Base-by-base conservation (phyloP, 2,329 filamentous ascomycete genomes). In the Polytolypa hystricis region DNA sequence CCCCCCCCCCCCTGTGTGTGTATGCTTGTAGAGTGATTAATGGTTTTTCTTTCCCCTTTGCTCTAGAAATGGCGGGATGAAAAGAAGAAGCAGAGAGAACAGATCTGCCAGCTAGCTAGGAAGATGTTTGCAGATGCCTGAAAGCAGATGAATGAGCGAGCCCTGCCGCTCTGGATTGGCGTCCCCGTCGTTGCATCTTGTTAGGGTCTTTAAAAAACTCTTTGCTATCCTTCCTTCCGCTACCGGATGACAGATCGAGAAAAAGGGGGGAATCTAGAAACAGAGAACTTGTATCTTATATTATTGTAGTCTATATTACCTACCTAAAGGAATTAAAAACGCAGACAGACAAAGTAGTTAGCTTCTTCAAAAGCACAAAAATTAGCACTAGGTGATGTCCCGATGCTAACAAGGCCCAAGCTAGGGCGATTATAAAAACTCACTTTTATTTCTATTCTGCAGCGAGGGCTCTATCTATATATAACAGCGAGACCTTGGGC, bases 21-120 rank as follows among this genome's bases (percentile, higher is more conserved):
- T 8, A 23, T 15, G 20, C 8, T 6, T 11, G 18, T 11, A 25
- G 16, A n/a, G 10, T 35, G 26, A 20, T 19, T 8, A 3, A 17
- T 17, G 17, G 12, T 33, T 31, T 33, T 10, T 17, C 19, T 33
- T 21, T 14, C 16, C 10, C 4, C 14, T n/a, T 17, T 23, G n/a
- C 18, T 10, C 20, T 39, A 48, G 46, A 45, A 41, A 40, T 43
- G 18, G 20, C 33, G 36, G n/a, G 39, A 39, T 10, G 39, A 42
- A 17, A 43, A 40, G 28, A 38, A 38, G 14, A 47, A 39, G 30
- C 41, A 44, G 29, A 37, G 42, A n/a, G 41, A 43, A 21, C 40
- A 43, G 23, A 40, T 48, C 14, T 42, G 42, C 29, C 38, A 41
- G 9, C 33, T 48, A 10, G 45, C 46, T n/a, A 41, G 30, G 34